A percentile compares a stretch with the other conserved stretches of the same genome.
phyloP scores from a whole-genome alignment of 2,329 filamentous ascomycete species.

The Chrysosporium queenslandicum region DNA sequence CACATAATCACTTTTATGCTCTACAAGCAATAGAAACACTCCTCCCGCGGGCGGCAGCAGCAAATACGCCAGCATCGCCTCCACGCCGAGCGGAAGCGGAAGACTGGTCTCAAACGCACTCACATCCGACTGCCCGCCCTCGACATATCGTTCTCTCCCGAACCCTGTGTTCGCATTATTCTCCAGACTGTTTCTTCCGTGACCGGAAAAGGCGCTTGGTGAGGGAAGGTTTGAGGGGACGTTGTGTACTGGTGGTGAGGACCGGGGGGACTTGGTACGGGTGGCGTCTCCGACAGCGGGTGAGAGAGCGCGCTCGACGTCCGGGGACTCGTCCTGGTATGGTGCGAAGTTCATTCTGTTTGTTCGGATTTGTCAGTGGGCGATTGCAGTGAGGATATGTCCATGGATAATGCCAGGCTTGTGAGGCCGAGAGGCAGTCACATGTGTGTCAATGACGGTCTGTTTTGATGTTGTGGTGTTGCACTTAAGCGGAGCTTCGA shows the following conservation, averaged over 20 bases:
- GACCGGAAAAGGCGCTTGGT: slow-evolving; percentile 32
- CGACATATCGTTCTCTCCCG: slow-evolving; percentile 35
- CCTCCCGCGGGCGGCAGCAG: slow-evolving; percentile 75
- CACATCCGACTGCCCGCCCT: slow-evolving; percentile 56
- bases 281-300: slow-evolving; percentile 47
- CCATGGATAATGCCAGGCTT: background rate
- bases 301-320: slow-evolving; percentile 69
- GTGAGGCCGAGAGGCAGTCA: background rate
- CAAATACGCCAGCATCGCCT: slow-evolving; percentile 83
- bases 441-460: background rate
- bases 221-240: slow-evolving; percentile 33
- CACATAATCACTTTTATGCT: slow-evolving; percentile 95
- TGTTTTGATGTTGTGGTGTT: background rate
- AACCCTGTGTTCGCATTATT: slow-evolving; percentile 22
- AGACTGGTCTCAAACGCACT: slow-evolving; percentile 77
- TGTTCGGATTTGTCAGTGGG: background rate
- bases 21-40: slow-evolving; percentile 70
- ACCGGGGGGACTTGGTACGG: slow-evolving; percentile 47
- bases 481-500: no score
- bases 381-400: background rate
- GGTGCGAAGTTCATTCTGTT: slow-evolving; percentile 91
- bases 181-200: slow-evolving; percentile 27
- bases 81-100: slow-evolving; percentile 75
- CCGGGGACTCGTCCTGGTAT: slow-evolving; percentile 86
- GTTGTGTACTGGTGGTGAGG: slow-evolving; percentile 36